Conservation (phyloP, 306 rosid species). For the Biancaea sappan region DNA sequence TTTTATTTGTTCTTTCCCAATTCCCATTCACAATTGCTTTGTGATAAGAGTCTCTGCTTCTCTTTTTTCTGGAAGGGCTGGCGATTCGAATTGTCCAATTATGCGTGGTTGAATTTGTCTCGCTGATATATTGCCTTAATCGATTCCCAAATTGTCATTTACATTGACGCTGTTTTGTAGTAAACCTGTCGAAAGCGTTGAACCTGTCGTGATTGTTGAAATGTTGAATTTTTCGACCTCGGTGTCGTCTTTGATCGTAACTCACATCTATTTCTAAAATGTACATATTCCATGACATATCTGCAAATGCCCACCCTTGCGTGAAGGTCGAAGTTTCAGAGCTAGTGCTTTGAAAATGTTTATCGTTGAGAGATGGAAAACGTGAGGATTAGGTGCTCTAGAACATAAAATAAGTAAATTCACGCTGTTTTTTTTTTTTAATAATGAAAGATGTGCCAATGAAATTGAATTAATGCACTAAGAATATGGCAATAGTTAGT, state of each 20-base stretch:
- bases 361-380: not conserved
- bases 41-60: not conserved
- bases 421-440: too few species aligned
- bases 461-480: not conserved
- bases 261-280: not conserved
- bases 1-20: too few species aligned
- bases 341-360: not conserved
- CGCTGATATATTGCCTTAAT: not conserved
- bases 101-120: constrained; percentile 12
- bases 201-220: constrained; percentile 19
- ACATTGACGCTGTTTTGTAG: too few species aligned
- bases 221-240: constrained; percentile 3
- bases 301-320: not conserved
- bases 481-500: too few species aligned
- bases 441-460: not conserved
- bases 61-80: not conserved
- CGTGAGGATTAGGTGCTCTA: not conserved
- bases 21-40: too few species aligned
- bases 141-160: not conserved
- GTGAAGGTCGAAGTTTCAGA: not conserved
- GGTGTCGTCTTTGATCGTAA: not conserved
- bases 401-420: too few species aligned
- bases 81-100: too few species aligned
- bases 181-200: not conserved
- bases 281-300: not conserved